Evolutionary conservation across 139 green algal genomes (phyloP), one percentile per base, ranked within the genome.

Genomic region (Zygnema circumcarinatum): DNA sequence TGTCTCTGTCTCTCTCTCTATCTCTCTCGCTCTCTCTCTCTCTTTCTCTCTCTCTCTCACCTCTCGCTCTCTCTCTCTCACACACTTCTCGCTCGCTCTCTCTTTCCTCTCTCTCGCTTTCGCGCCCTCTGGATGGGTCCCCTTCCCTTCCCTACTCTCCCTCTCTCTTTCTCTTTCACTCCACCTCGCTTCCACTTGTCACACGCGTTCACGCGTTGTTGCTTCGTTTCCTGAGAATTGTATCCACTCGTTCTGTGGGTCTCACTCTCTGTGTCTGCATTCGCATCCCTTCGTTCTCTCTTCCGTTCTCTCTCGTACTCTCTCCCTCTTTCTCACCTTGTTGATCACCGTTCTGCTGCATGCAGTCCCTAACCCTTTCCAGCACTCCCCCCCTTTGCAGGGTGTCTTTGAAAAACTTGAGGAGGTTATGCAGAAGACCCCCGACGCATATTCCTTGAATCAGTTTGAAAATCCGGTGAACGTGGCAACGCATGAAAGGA

Each of bases 401-500:
- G 54, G 54, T 72, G 54, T 72, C 54, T 33, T 72, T 25, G 96
- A 88, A n/a, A 98, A 98, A 93, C 96, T 96, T 1, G 94, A 98
- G 91, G 93, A 98, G 92, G 95, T 99, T 53, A 92, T 94, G 38
- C 83, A 67, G 39, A 90, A 87, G 39, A 98, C 93, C 0, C 85
- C 92, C 0, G 90, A 96, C 89, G 89, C 94, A 0, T 98, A 95
- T 94, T 96, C 98, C 86, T 94, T 98, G 87, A 96, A 99, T 93
- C 97, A 99, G 92, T 99, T 99, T 92, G 95, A 99, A 92, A 99
- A 99, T 93, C 94, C 95, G 38, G 94, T 95, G 89, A 99, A 99
- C 92, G 93, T 95, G 0, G 3, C 7, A 74, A 90, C 96, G 2
- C 96, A 99, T 91, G 97, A 96, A 89, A 88, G 95, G 78, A 98